Evolutionary conservation across 1,284 basidiomycete species (phyloP), one percentile per base, ranked within the genome.

Genomic region (Cutaneotrichosporon sp.): DNA sequence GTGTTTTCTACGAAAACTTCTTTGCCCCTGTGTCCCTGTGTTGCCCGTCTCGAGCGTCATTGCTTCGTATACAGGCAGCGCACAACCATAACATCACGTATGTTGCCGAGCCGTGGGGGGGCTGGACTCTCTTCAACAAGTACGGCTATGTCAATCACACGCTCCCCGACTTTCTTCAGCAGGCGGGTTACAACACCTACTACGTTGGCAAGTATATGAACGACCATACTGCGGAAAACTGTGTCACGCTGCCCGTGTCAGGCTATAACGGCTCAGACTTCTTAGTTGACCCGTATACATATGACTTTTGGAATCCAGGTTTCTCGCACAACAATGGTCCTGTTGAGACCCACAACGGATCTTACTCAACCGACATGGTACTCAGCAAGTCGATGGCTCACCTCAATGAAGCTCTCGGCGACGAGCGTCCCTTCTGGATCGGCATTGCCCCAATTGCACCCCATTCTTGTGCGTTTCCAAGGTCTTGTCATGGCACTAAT

Each of bases 171-270:
- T 68, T 63, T 41, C 53, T 72, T 0, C 66, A 69, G 52, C 38
- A 51, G 0, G 65, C 60, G 1, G 67, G 68, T 1, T 72, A 69
- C 55, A 53, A 52, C 42, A 70, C 68, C 0, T 65, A 59, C 49
- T 72, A 70, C 55, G 56, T 57, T 0, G 70, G 70, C 26, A 72
- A 72, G 55, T 53, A 64, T 8, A 69, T 70, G 68, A 70, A 70
- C 44, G 66, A 56, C 30, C 65, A 68, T 49, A 65, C 53, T 0
- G 59, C 54, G 1, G 38, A 52, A 8, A 69, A 69, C 44, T 62
- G 60, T 49, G 61, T 61, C 33, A 15, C 42, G 1, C 44, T 63
- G 14, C 61, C 63, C 12, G 60, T 64, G 0, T 58, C 56, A 2
- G 62, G 62, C 5, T 57, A 54, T 18, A 61, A 54, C 30, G 59